Percentiles rank a stretch among this genome's conserved stretches.
Conservation (phyloP, 1,284 basidiomycete genomes). For the Pholiota adiposa region DNA sequence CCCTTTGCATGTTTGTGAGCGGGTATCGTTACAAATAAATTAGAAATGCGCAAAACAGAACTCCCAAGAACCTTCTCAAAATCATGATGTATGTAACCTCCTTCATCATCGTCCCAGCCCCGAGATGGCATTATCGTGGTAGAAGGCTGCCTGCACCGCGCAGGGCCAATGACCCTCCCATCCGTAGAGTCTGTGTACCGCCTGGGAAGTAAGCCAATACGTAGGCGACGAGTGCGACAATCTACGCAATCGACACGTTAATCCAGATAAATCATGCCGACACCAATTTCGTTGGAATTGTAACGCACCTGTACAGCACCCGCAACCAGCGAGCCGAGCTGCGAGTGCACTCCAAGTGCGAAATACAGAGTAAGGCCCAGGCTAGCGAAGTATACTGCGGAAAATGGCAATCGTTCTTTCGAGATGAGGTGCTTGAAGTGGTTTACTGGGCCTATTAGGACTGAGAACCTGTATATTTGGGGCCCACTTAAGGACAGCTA, state of each 20-base stretch:
- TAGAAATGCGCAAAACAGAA: neutral
- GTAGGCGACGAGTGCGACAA: conserved; percentile 84
- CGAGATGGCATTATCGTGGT: conserved; percentile 55
- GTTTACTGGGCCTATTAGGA: conserved; percentile 84
- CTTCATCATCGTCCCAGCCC: neutral
- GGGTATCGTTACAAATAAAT: conserved; percentile 2
- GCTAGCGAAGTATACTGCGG: conserved; percentile 80
- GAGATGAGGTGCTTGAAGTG: conserved; percentile 90
- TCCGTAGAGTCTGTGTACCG: conserved; percentile 78
- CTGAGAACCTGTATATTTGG: conserved; percentile 63
- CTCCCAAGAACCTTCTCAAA: neutral
- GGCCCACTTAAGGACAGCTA: neutral
- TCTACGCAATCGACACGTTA: conserved; percentile 41
- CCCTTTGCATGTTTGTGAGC: no score
- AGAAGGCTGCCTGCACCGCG: conserved; percentile 81
- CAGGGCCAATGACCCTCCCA: conserved; percentile 82
- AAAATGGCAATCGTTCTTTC: conserved; percentile 88
- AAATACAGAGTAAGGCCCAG: conserved; percentile 88
- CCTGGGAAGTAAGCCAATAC: conserved; percentile 93
- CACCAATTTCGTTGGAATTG: neutral
- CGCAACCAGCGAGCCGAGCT: conserved; percentile 81
- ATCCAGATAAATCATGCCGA: neutral
- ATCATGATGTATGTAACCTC: neutral
- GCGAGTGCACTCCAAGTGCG: conserved; percentile 83
- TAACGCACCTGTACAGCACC: conserved; percentile 72